These are phyloP conservation scores for Podospora pseudopauciseta DNA, from an alignment of 495 filamentous ascomycete genomes.

Conservation along the genomic window DNA sequence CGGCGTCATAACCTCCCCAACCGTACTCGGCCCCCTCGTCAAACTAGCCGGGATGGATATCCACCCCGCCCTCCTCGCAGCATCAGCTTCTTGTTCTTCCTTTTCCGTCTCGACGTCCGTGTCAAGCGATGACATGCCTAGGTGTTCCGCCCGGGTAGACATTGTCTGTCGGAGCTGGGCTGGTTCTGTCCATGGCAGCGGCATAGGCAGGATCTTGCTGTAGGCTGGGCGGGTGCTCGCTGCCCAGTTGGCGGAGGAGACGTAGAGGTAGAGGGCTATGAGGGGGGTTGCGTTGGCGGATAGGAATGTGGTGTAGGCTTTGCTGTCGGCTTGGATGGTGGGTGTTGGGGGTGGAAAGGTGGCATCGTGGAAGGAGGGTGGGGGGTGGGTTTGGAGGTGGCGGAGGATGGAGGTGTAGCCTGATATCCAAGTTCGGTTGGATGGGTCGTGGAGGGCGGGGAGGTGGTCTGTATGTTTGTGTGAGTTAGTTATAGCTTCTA, in stretches of 20 bases:
- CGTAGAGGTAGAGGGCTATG: slow-evolving; percentile 78
- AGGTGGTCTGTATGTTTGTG: slow-evolving; percentile 56
- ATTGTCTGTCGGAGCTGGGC: slow-evolving; percentile 63
- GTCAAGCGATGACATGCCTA: slow-evolving; percentile 56
- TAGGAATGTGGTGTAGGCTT: slow-evolving; percentile 67
- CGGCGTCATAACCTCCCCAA: slow-evolving; percentile 36
- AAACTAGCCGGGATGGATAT: slow-evolving; percentile 30
- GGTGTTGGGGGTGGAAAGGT: slow-evolving; percentile 50
- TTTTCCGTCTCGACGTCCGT: slow-evolving; percentile 41
- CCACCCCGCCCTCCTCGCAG: slow-evolving; percentile 30
- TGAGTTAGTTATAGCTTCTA: background rate
- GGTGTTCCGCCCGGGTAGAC: slow-evolving; percentile 63
- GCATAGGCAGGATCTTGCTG: slow-evolving; percentile 71
- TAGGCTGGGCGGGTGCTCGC: slow-evolving; percentile 69
- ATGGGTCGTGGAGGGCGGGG: slow-evolving; percentile 65
- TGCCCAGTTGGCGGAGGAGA: slow-evolving; percentile 81
- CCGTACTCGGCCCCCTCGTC: slow-evolving; percentile 23
- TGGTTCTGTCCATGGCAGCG: slow-evolving; percentile 76
- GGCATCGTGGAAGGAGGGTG: slow-evolving; percentile 61
- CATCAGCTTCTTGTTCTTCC: slow-evolving; percentile 29
- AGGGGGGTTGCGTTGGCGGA: slow-evolving; percentile 61
- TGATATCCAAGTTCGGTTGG: slow-evolving; percentile 52
- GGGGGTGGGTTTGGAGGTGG: slow-evolving; percentile 50
- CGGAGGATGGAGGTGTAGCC: slow-evolving; percentile 72
- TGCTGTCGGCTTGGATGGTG: slow-evolving; percentile 63